Conservation (phyloP, 768 basidiomycete genomes). For the Lactarius psammicola region DNA sequence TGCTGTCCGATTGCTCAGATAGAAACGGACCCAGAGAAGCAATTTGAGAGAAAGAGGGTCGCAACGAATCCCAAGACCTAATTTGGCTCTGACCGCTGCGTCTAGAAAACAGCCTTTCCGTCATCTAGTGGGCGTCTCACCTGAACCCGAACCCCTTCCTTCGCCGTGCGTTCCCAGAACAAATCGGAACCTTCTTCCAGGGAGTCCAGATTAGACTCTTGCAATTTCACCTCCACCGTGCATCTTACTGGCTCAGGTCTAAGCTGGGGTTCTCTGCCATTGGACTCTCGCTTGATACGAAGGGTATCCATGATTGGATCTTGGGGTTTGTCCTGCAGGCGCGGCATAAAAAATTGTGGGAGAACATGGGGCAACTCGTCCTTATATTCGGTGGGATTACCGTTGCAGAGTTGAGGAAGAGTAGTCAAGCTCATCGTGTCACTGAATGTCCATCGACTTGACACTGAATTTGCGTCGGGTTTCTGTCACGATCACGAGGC, state of each 20-base stretch:
- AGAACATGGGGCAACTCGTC: constrained; percentile 24
- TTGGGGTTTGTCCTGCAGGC: constrained; percentile 68
- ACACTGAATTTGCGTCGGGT: not conserved
- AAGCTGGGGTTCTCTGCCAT: not conserved
- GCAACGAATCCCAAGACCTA: constrained; percentile 64
- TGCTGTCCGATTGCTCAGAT: constrained; percentile 58
- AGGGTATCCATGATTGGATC: constrained; percentile 71
- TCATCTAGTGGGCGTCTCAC: constrained; percentile 1
- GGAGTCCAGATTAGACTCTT: not conserved
- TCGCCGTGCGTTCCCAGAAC: constrained; percentile 18
- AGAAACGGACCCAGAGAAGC: constrained; percentile 54
- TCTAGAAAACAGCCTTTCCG: not conserved
- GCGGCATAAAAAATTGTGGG: constrained; percentile 57
- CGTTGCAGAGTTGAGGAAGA: constrained; percentile 3
- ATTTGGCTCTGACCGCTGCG: constrained; percentile 42
- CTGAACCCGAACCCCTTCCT: constrained; percentile 10
- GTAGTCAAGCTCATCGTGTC: constrained; percentile 11
- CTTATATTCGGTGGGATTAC: constrained; percentile 1
- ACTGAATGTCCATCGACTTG: not conserved
- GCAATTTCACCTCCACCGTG: constrained; percentile 9
- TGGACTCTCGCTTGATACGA: constrained; percentile 32
- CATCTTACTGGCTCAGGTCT: constrained; percentile 17
- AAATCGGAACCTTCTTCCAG: constrained; percentile 2
- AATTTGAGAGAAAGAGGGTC: constrained; percentile 35
- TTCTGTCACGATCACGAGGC: not conserved